A percentile compares a stretch with the other conserved stretches of the same genome.
These are phyloP conservation scores for Neurospora discreta DNA, from an alignment of 495 filamentous ascomycete species.

Conservation along the genomic window DNA sequence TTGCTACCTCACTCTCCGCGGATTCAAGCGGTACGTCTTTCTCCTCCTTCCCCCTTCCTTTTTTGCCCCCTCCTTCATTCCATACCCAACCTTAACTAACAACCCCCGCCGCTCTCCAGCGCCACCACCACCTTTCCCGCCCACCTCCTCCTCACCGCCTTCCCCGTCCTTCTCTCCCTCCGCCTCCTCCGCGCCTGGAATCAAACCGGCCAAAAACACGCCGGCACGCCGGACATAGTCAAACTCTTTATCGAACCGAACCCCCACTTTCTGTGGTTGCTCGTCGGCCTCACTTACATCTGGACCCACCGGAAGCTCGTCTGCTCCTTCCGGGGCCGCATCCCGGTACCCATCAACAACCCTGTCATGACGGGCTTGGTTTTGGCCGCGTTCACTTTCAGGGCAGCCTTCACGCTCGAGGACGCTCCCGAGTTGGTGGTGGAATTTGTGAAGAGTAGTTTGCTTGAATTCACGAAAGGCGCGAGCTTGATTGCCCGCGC, in stretches of 20 bases:
- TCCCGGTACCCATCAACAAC: conserved; percentile 18
- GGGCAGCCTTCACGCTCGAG: conserved; percentile 66
- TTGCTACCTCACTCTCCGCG: conserved; percentile 48
- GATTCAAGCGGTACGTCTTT: conserved; percentile 12
- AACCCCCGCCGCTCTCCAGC: neutral
- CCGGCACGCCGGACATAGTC: conserved; percentile 77
- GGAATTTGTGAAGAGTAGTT: conserved; percentile 34
- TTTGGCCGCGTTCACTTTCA: conserved; percentile 63
- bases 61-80: neutral
- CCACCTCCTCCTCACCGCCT: conserved; percentile 6
- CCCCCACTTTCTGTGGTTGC: conserved; percentile 57
- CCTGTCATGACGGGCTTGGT: conserved; percentile 26
- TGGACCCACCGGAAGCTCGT: conserved; percentile 24
- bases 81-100: too few relatives aligned
- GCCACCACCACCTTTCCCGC: neutral
- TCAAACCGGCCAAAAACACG: conserved; percentile 91
- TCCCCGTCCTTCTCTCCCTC: conserved; percentile 34
- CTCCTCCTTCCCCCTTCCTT: neutral
- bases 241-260: conserved; percentile 51
- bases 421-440: conserved; percentile 78
- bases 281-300: conserved; percentile 61
- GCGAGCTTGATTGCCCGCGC: conserved; percentile 41
- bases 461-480: conserved; percentile 31
- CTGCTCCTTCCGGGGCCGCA: conserved; percentile 17
- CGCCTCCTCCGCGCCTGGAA: conserved; percentile 75